Evolutionary conservation across 192 early-diverging fungal genomes (phyloP).

Genomic region (Mortierella hygrophila): DNA sequence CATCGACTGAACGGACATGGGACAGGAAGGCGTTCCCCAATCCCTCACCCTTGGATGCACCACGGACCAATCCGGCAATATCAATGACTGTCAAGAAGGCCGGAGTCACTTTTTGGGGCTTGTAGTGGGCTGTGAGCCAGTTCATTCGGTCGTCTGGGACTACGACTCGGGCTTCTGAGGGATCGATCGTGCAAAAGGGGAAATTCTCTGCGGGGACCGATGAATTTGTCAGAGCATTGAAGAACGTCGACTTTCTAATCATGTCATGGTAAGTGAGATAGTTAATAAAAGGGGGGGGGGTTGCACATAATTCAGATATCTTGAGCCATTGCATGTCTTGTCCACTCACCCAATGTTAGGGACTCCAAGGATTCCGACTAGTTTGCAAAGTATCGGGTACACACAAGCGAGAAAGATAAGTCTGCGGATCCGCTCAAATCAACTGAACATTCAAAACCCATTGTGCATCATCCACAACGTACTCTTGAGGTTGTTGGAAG

Average conservation of each 20-base stretch:
- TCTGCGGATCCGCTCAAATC: neutral
- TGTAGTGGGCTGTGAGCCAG: slow-evolving; percentile 71
- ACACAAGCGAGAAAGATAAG: neutral
- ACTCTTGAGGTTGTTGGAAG: slow-evolving; percentile 82
- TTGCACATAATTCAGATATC: too few relatives aligned
- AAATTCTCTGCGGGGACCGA: slow-evolving; percentile 78
- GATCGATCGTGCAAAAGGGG: slow-evolving; percentile 88
- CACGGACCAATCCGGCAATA: slow-evolving; percentile 88
- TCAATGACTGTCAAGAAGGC: slow-evolving; percentile 78
- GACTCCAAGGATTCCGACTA: slow-evolving; percentile 80
- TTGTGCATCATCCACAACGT: neutral
- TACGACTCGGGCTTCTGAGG: slow-evolving; percentile 74
- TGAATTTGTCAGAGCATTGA: slow-evolving; percentile 67
- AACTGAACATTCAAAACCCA: neutral
- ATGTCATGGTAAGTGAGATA: neutral
- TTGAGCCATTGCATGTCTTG: slow-evolving; percentile 14
- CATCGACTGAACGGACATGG: slow-evolving; percentile 78
- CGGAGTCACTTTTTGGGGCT: slow-evolving; percentile 71
- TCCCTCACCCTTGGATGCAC: slow-evolving; percentile 64
- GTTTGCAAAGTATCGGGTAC: neutral
- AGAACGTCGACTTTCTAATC: slow-evolving; percentile 64
- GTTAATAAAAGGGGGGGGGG: neutral
- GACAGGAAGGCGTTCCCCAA: slow-evolving; percentile 87
- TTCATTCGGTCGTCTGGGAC: slow-evolving; percentile 81
- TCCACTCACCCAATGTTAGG: slow-evolving; percentile 84